Base-by-base conservation (phyloP, 2,329 filamentous ascomycete species). In the Aspergillus persii region DNA sequence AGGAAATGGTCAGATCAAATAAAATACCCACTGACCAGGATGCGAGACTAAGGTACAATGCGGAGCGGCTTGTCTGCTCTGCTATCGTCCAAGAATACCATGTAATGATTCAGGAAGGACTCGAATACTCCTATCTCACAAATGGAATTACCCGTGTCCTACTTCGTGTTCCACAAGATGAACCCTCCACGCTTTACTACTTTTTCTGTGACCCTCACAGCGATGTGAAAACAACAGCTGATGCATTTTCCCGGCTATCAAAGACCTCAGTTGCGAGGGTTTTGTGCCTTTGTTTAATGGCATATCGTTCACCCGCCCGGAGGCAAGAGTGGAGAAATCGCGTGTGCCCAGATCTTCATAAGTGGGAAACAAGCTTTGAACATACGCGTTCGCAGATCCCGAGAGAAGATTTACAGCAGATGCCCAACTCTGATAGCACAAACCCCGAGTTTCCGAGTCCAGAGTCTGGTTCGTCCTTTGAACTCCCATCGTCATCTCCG, bases 81-180 rank as follows among this genome's bases (percentile, higher is more conserved):
- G 63, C 62, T 11, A 26, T 69, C 29, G 62, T 61, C 9, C 63
- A 71, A 39, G 61, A 69, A 56, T 72, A 66, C 49, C 63, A 70
- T 61, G 58, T 69, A 3, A 71, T 71, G 66, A 68, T 71, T 18
- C 50, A 69, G 52, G 63, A 68, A 60, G 66, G 68, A 6, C 61
- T 71, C 8, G 65, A 67, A 50, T 69, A 66, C 49, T 70, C 68
- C n/a, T 71, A 66, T 56, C 27, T 72, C 41, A 66, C 65, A 1
- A 71, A 59, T 54, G 68, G 68, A 8, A 48, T 68, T 15, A 57
- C 61, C 2, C 41, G 58, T 9, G 62, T 71, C 7, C 60, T 66
- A 8, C 62, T 71, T 5, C 50, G 56, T 15, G 57, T 71, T 33
- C 64, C 57, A 9, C 55, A 65, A 2, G 54, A 71, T 31, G 51